Conservation (phyloP, 2,329 filamentous ascomycete genomes). For the Aspergillus sojae region DNA sequence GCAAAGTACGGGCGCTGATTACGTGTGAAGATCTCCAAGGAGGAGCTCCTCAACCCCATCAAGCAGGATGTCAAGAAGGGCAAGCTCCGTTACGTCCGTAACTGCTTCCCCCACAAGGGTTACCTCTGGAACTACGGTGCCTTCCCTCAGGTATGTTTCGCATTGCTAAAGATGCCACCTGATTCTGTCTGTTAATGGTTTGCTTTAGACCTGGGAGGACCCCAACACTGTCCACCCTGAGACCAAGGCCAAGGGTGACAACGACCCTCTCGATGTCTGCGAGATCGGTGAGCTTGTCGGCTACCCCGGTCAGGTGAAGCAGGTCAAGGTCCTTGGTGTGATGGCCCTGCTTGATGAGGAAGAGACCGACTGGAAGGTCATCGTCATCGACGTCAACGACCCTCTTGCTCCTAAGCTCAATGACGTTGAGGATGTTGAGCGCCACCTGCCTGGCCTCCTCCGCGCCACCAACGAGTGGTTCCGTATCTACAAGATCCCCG, state of each 20-base stretch:
- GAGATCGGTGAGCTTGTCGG: conserved; percentile 98
- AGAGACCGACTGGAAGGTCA: conserved; percentile 99
- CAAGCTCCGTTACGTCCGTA: conserved; percentile 98
- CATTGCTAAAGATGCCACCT: background rate
- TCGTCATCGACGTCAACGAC: conserved; percentile 98
- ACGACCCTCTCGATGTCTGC: conserved; percentile 98
- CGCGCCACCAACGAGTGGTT: conserved; percentile 99
- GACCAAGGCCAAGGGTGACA: conserved; percentile 99
- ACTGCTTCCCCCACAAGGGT: conserved; percentile 99
- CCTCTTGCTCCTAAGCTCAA: conserved; percentile 94
- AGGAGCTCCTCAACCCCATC: conserved; percentile 97
- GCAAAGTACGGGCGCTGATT: background rate
- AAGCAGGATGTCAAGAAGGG: conserved; percentile 99
- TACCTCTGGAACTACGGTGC: conserved; percentile 99
- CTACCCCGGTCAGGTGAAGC: conserved; percentile 95
- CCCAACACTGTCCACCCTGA: conserved; percentile 94
- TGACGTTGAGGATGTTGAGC: conserved; percentile 98
- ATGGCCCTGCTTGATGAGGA: conserved; percentile 99
- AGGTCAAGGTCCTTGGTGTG: conserved; percentile 99
- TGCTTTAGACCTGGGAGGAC: conserved; percentile 90
- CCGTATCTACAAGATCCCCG: conserved; percentile 99
- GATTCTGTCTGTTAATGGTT: background rate
- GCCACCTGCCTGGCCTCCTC: conserved; percentile 93
- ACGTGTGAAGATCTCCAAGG: conserved; percentile 85
- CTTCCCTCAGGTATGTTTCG: conserved; percentile 83